Percentiles rank a stretch among this genome's conserved stretches.
Evolutionary conservation across 2,329 filamentous ascomycete genomes (phyloP).

Genomic region (Aspergillus persii): DNA sequence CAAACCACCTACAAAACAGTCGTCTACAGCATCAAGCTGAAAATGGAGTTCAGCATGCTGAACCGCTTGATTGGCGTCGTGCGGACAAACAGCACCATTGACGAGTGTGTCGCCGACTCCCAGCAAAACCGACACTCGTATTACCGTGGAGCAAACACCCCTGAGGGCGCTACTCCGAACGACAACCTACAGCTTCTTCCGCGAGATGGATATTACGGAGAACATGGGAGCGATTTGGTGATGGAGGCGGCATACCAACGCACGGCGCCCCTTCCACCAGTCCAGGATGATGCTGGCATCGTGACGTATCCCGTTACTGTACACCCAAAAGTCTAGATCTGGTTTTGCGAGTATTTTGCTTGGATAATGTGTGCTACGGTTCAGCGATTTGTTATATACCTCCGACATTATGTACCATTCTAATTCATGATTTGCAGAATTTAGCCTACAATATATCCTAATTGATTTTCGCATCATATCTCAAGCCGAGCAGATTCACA

Average conservation of each 20-base stretch:
- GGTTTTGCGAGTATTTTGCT: not conserved
- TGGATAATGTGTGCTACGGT: not conserved
- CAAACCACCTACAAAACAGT: slow-evolving; percentile 36
- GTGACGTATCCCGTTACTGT: not conserved
- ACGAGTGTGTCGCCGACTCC: not conserved
- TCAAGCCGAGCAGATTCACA: too few species aligned
- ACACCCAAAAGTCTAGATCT: not conserved
- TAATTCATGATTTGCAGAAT: not conserved
- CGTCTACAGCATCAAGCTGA: slow-evolving; percentile 31
- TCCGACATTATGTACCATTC: not conserved
- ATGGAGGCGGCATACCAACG: not conserved
- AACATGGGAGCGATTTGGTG: not conserved
- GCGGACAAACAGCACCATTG: not conserved
- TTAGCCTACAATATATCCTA: too few species aligned
- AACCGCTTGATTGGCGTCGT: slow-evolving; percentile 34
- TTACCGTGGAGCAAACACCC: not conserved
- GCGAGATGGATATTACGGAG: not conserved
- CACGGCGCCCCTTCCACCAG: not conserved
- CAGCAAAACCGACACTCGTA: not conserved
- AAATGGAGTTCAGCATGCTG: slow-evolving; percentile 53
- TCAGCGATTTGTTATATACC: not conserved
- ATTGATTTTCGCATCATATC: too few species aligned
- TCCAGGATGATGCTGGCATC: not conserved
- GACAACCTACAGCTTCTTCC: not conserved
- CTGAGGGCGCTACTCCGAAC: not conserved